These are phyloP conservation scores for Trichophyton schoenleinii DNA, from an alignment of 2,329 filamentous ascomycete genomes.

Conservation along the genomic window DNA sequence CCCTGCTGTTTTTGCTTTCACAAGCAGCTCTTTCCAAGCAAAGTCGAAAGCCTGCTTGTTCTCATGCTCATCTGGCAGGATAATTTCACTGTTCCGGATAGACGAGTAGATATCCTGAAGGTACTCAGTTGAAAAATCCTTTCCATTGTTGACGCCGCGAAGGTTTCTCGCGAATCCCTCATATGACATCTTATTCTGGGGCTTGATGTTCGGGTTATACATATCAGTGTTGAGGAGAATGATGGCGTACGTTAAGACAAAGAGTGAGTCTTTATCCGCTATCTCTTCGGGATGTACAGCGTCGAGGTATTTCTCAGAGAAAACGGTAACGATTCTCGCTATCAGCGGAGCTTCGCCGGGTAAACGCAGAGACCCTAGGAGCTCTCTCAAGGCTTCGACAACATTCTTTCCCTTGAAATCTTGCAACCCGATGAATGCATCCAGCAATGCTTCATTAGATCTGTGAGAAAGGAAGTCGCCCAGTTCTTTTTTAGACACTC, in stretches of 20 bases:
- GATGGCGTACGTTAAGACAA: slow-evolving; percentile 84
- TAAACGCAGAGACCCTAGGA: slow-evolving; percentile 86
- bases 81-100: slow-evolving; percentile 88
- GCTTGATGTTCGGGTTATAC: slow-evolving; percentile 76
- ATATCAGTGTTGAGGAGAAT: slow-evolving; percentile 97
- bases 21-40: slow-evolving; percentile 85
- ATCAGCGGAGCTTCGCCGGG: slow-evolving; percentile 90
- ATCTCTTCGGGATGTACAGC: slow-evolving; percentile 60
- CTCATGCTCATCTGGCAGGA: slow-evolving; percentile 91
- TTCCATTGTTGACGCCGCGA: slow-evolving; percentile 74
- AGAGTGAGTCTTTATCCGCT: slow-evolving; percentile 75
- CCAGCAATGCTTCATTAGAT: slow-evolving; percentile 71
- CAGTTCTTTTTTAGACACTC: slow-evolving; percentile 78
- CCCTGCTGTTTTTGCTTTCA: slow-evolving; percentile 68
- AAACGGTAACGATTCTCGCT: slow-evolving; percentile 77
- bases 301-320: slow-evolving; percentile 71
- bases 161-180: slow-evolving; percentile 77
- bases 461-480: slow-evolving; percentile 90
- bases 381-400: slow-evolving; percentile 73
- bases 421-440: slow-evolving; percentile 74
- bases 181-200: slow-evolving; percentile 68
- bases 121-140: slow-evolving; percentile 74
- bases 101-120: slow-evolving; percentile 78
- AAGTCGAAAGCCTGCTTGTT: slow-evolving; percentile 95
- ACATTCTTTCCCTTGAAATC: slow-evolving; percentile 77